A percentile compares a stretch with the other conserved stretches of the same genome.
These are phyloP conservation scores for Thamnidium elegans DNA, from an alignment of 192 early-diverging fungal species.

Conservation along the genomic window DNA sequence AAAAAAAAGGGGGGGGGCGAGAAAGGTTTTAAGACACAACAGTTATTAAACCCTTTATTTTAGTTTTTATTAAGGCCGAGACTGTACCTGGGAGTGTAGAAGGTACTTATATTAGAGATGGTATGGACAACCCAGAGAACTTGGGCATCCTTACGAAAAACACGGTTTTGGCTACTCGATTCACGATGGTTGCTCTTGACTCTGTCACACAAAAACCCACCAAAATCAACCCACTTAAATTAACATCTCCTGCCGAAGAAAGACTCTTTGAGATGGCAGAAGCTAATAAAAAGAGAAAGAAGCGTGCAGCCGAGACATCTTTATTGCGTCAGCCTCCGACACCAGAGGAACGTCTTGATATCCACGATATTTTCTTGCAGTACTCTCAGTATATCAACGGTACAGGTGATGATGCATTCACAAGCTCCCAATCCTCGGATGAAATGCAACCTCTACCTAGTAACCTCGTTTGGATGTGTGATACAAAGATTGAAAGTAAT, in stretches of 20 bases:
- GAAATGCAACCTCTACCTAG: slow-evolving; percentile 46
- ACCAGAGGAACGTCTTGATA: slow-evolving; percentile 69
- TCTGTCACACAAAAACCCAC: slow-evolving; percentile 63
- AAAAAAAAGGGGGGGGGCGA: not conserved
- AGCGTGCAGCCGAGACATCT: slow-evolving; percentile 35
- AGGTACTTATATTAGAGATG: slow-evolving; percentile 15
- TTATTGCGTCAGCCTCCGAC: slow-evolving; percentile 72
- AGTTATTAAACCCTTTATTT: not conserved
- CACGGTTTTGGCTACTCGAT: slow-evolving; percentile 72
- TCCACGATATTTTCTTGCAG: slow-evolving; percentile 77
- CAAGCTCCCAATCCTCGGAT: slow-evolving; percentile 19
- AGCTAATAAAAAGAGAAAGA: slow-evolving; percentile 54
- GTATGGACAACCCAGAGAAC: slow-evolving; percentile 14
- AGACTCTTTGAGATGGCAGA: slow-evolving; percentile 67
- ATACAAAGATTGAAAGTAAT: slow-evolving; percentile 68
- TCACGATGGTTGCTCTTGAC: slow-evolving; percentile 87
- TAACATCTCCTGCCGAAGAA: slow-evolving; percentile 75
- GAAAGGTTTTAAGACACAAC: not conserved
- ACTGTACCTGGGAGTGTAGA: slow-evolving; percentile 24
- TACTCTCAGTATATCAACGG: slow-evolving; percentile 36
- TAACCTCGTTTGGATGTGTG: slow-evolving; percentile 68
- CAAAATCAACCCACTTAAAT: slow-evolving; percentile 65
- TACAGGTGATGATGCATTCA: too few relatives aligned
- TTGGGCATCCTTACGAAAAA: slow-evolving; percentile 24
- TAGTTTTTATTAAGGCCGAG: slow-evolving; percentile 67